Evolutionary conservation across 2,329 filamentous ascomycete genomes (phyloP), one percentile per base, ranked within the genome.

Genomic region (Cercospora sesami): DNA sequence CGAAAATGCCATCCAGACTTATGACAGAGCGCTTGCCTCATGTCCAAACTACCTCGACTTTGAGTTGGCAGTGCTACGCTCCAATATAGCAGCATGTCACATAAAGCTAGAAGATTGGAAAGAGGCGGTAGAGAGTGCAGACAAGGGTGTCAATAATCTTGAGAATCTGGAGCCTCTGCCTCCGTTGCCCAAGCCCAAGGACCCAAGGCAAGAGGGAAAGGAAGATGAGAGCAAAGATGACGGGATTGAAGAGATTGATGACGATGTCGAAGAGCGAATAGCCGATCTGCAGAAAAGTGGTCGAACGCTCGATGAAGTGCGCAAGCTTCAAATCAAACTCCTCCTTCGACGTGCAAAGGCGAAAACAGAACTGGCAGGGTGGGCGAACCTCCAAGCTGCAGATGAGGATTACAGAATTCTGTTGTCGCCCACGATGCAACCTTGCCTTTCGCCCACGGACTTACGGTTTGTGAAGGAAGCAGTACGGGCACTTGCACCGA

Each of bases 41-140:
- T 94, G 92, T 75, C 94, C 94, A 1, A 89, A 88, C 71, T 96
- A 96, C 78, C 86, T 96, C 28, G 89, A 94, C 78, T 97, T 92
- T 81, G 93, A 97, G 73, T 85, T 94, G 70, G 93, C 94, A 28
- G 92, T 98, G 9, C 84, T 98, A 5, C 88, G 90, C 68, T 93
- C 91, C 78, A 98, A 98, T 81, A 90, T 97, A 72, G 87, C 94
- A 1, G 94, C 94, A 9, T 97, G 93, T 77, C 88, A 97, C 74
- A 79, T 98, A 64, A 96, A 96, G 78, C 83, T 96, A 3, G 85
- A 89, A 69, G 90, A 94, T 69, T 97, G 93, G 92, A 93, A 94
- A 73, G 89, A 92, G 31, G 92, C 93, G 9, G 86, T 93, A 53
- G 89, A 90, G 60, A 85, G 87, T 9, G 93, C 94, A 0, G 91